These are phyloP conservation scores for Zychaea mexicana DNA, from an alignment of 371 early-diverging fungal species.

Conservation along the genomic window DNA sequence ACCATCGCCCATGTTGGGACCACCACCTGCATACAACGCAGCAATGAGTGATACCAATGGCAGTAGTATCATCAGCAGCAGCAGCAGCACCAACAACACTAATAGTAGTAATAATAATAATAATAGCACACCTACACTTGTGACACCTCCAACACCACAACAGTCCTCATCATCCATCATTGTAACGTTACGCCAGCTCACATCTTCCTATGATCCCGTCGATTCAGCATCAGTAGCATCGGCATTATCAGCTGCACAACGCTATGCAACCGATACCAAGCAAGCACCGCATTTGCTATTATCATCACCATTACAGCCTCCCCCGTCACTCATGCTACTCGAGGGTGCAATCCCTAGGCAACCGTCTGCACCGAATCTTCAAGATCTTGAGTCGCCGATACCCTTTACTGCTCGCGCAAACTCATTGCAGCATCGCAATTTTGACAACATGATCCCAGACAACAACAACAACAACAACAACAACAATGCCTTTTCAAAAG, in stretches of 20 bases:
- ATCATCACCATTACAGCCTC: background rate
- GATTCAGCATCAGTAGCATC: background rate
- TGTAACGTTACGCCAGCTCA: background rate
- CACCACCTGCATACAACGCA: conserved; percentile 14
- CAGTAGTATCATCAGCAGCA: background rate
- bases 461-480: too few relatives aligned
- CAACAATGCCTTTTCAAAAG: background rate
- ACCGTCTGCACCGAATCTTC: conserved; percentile 16
- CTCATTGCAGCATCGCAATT: conserved; percentile 5
- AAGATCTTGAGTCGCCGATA: conserved; percentile 9
- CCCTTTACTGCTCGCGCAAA: background rate
- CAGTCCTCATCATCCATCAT: background rate
- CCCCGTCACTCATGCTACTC: background rate
- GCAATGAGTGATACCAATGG: background rate
- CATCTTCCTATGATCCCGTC: background rate
- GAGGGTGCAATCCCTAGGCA: conserved; percentile 7
- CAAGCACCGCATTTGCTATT: background rate
- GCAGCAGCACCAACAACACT: background rate
- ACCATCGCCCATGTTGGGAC: conserved; percentile 7
- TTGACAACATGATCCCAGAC: background rate
- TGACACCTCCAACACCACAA: background rate
- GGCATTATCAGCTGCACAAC: background rate
- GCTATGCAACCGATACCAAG: background rate
- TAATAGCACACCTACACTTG: background rate
- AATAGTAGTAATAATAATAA: background rate